Base-by-base conservation (phyloP, 257 asterid genomes). In the Rubia yunnanensis region DNA sequence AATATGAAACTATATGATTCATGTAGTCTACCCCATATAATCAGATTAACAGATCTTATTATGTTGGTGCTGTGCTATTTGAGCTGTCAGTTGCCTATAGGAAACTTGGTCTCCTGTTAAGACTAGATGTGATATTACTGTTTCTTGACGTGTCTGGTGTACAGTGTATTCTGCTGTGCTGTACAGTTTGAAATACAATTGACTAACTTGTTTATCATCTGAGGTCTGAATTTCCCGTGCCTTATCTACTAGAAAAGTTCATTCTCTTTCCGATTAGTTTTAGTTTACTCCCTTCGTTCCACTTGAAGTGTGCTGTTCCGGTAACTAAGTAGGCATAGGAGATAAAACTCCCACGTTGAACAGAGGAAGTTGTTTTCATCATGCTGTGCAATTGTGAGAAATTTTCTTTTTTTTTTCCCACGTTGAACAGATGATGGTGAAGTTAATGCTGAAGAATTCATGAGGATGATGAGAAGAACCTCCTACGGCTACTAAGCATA, bases 401-500 rank as follows among this genome's bases (percentile, higher is more conserved):
- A 8, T 27, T 54, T 41, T 27, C 11, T 63, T 2, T 46, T 10
- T 26, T 39, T 39, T 24, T 26, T 48, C 22, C 24, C 34, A 27
- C 14, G 10, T 58, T 13, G 66, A 59, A 73, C 38, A 92, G 99
- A 78, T 62, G 99, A 92, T 68, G 97, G 99, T 14, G 99, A 92
- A 81, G 99, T 89, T 11, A 82, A 72, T 58, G 77, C 76, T 0
- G 94, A 92, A 1, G 99, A 89, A 66, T 92, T 89, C 83, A 76
- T 82, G 90, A 73, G 85, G 84, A 87, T 92, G 90, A 92, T 92
- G 97, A 81, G 95, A 76, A 83, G 85, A 78, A 87, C 97, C n/a
- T 81, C 96, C 20, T 92, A 77, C 14, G 91, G 94, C 55, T 78
- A 82, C 73, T 86, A 76, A 71, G 44, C 39, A 5, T 5, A 48